Conservation (phyloP, 2,329 filamentous ascomycete genomes). For the Ascochyta pisi region DNA sequence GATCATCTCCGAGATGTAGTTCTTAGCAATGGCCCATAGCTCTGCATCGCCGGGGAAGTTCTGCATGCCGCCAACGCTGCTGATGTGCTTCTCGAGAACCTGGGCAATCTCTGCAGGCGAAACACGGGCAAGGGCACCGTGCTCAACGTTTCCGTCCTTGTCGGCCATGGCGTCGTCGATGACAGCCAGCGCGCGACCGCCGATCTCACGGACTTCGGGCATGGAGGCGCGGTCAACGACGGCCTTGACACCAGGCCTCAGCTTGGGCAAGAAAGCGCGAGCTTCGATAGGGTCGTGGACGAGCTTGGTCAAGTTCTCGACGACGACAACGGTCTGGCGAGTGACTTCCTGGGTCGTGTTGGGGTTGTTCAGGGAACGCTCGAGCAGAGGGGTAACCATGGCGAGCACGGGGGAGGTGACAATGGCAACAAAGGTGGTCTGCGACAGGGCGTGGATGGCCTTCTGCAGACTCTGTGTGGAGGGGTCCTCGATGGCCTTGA, state of each 20-base stretch:
- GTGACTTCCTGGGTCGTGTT: slow-evolving; percentile 91
- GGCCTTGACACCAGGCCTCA: slow-evolving; percentile 89
- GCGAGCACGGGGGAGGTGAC: slow-evolving; percentile 96
- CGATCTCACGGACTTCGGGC: slow-evolving; percentile 92
- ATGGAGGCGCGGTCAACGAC: slow-evolving; percentile 89
- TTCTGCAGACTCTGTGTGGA: slow-evolving; percentile 88
- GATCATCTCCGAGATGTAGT: slow-evolving; percentile 83
- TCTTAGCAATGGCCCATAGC: slow-evolving; percentile 70
- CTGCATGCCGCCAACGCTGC: slow-evolving; percentile 69
- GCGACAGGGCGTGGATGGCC: slow-evolving; percentile 93
- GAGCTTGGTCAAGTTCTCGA: slow-evolving; percentile 97
- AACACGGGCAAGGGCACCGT: slow-evolving; percentile 67
- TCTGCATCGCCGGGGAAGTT: slow-evolving; percentile 66
- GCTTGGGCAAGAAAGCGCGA: slow-evolving; percentile 90
- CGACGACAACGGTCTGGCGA: slow-evolving; percentile 93
- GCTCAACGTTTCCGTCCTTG: slow-evolving; percentile 61
- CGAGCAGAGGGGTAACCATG: slow-evolving; percentile 90
- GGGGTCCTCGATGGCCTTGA: slow-evolving; percentile 95
- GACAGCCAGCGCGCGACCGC: slow-evolving; percentile 78
- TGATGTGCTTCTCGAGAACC: slow-evolving; percentile 77
- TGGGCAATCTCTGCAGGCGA: slow-evolving; percentile 76
- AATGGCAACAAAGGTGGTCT: slow-evolving; percentile 97
- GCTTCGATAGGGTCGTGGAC: slow-evolving; percentile 96
- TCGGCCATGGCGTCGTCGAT: slow-evolving; percentile 91
- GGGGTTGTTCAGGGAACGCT: slow-evolving; percentile 91